phyloP scores from a whole-genome alignment of 352 stramenopile genomes.

The Pythium guiyangense region DNA sequence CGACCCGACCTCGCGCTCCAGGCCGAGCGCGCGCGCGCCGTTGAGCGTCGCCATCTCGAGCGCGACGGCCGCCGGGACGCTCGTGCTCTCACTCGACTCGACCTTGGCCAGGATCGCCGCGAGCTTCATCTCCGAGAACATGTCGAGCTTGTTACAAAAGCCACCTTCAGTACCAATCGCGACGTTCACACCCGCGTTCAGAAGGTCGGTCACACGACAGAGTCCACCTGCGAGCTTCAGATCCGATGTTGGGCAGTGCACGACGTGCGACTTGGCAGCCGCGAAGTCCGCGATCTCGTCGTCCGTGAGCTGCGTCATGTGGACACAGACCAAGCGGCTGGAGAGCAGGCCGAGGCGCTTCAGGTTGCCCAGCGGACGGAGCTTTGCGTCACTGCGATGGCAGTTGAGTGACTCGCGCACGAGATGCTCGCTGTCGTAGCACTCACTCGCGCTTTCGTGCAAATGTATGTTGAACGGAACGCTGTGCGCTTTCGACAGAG shows the following conservation, averaged over 20 bases:
- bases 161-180: too few relatives aligned
- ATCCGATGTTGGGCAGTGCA: slow-evolving; percentile 89
- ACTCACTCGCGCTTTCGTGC: slow-evolving; percentile 82
- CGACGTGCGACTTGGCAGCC: slow-evolving; percentile 46
- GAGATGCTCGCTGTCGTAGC: slow-evolving; percentile 53
- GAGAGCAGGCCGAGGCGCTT: slow-evolving; percentile 73
- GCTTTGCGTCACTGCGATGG: slow-evolving; percentile 72
- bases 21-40: too few relatives aligned
- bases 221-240: slow-evolving; percentile 26
- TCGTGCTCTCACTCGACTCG: too few relatives aligned
- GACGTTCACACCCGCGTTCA: background rate
- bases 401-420: slow-evolving; percentile 53
- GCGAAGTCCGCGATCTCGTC: slow-evolving; percentile 74
- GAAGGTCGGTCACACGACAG: slow-evolving; percentile 44
- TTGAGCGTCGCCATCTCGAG: too few relatives aligned
- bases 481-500: slow-evolving; percentile 40
- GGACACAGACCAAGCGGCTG: slow-evolving; percentile 59
- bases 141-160: too few relatives aligned
- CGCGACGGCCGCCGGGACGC: too few relatives aligned
- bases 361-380: slow-evolving; percentile 78
- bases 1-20: too few relatives aligned
- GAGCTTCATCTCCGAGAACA: too few relatives aligned
- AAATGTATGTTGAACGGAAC: slow-evolving; percentile 83
- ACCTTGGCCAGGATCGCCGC: too few relatives aligned
- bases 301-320: slow-evolving; percentile 86